A percentile compares a stretch with the other conserved stretches of the same genome.
phyloP scores from a whole-genome alignment of 805 yeast species.

The Spathaspora hagerdaliae region DNA sequence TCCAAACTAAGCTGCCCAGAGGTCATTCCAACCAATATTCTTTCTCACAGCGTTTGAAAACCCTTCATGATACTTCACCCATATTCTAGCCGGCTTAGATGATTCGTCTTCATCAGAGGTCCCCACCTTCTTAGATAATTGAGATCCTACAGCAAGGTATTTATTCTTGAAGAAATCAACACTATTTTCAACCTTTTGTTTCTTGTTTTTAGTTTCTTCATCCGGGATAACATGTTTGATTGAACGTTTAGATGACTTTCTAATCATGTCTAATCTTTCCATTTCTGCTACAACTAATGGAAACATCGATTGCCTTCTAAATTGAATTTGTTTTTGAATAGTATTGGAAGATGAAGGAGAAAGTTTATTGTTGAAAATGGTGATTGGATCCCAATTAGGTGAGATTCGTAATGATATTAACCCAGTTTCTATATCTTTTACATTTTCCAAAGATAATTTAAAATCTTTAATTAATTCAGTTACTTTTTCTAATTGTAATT shows the following conservation, averaged over 20 bases:
- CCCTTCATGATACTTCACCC: constrained; percentile 94
- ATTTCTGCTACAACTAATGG: constrained; percentile 34
- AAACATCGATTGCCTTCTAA: constrained; percentile 29
- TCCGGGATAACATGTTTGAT: neutral
- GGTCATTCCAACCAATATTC: constrained; percentile 69
- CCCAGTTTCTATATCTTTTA: constrained; percentile 31
- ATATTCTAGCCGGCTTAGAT: constrained; percentile 43
- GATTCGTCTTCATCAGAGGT: constrained; percentile 15
- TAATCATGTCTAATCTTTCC: constrained; percentile 16
- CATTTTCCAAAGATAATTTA: constrained; percentile 36
- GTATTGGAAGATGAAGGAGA: constrained; percentile 12
- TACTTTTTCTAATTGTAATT: constrained; percentile 28
- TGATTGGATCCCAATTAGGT: constrained; percentile 35
- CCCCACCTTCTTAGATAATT: neutral
- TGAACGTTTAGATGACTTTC: constrained; percentile 8
- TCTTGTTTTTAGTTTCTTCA: constrained; percentile 8
- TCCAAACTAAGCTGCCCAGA: constrained; percentile 40
- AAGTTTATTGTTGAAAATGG: constrained; percentile 18
- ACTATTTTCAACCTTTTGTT: constrained; percentile 16
- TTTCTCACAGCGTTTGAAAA: constrained; percentile 88
- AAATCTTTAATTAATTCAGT: constrained; percentile 35
- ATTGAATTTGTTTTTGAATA: constrained; percentile 19
- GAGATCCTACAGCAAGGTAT: constrained; percentile 14
- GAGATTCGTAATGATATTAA: constrained; percentile 21
- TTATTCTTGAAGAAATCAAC: constrained; percentile 37